These are phyloP conservation scores for Sclerotinia spermophila DNA, from an alignment of 2,329 filamentous ascomycete species.

Conservation along the genomic window DNA sequence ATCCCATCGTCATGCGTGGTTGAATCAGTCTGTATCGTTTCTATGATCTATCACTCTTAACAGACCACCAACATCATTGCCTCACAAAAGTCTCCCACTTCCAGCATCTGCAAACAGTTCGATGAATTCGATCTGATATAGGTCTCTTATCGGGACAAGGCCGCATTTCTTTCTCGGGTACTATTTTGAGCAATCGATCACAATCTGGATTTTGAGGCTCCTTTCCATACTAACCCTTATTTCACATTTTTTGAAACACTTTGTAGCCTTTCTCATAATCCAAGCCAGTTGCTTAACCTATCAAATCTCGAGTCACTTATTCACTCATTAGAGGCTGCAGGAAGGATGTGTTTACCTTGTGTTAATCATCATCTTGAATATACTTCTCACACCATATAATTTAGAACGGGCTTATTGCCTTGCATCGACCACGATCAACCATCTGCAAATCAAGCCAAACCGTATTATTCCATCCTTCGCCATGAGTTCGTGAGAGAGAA, in stretches of 20 bases:
- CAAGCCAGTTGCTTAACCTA: neutral
- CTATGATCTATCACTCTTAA: neutral
- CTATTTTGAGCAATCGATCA: neutral
- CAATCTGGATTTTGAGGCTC: neutral
- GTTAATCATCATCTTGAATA: neutral
- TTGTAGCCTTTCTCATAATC: neutral
- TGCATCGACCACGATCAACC: neutral
- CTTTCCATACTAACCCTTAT: neutral
- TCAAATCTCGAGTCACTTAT: neutral
- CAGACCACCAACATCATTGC: conserved; percentile 1
- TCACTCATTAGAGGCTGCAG: neutral
- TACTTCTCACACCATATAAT: neutral
- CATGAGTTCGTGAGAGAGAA: neutral
- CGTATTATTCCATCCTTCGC: neutral
- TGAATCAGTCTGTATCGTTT: neutral
- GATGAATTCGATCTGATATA: neutral
- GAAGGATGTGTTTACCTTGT: neutral
- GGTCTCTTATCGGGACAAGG: neutral
- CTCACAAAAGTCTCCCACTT: neutral
- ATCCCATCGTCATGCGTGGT: neutral
- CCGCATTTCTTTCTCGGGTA: neutral
- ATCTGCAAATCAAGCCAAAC: neutral
- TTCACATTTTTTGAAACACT: neutral
- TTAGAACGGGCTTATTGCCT: neutral
- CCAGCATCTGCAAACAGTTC: neutral